These are phyloP conservation scores for Xylaria polymorpha DNA, from an alignment of 2,329 filamentous ascomycete species.

Conservation along the genomic window DNA sequence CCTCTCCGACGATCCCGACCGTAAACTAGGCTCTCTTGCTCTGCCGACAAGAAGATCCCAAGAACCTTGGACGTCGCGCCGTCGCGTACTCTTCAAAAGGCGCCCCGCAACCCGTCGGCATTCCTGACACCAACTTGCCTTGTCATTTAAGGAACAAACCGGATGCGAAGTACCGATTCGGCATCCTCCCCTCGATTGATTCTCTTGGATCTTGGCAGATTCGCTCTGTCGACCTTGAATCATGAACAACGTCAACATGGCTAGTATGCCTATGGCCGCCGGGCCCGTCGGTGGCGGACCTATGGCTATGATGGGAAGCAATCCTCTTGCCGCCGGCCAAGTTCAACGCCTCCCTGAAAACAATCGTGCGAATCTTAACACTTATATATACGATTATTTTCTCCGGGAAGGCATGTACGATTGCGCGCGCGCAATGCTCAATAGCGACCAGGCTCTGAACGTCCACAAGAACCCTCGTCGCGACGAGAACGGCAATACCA, in stretches of 20 bases:
- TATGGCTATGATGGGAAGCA: conserved; percentile 75
- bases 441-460: conserved; percentile 74
- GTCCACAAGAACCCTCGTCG: conserved; percentile 75
- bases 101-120: conserved; percentile 18
- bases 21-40: conserved; percentile 24
- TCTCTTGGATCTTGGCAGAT: conserved; percentile 50
- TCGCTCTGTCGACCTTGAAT: conserved; percentile 54
- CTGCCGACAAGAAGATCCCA: conserved; percentile 22
- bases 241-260: conserved; percentile 76
- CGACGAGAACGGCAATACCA: conserved; percentile 73
- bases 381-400: conserved; percentile 93
- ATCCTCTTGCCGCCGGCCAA: conserved; percentile 51
- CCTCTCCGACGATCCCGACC: conserved; percentile 36
- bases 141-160: conserved; percentile 38
- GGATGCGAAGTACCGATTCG: conserved; percentile 46
- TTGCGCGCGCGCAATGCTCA: conserved; percentile 79
- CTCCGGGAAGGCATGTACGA: conserved; percentile 86
- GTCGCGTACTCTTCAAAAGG: conserved; percentile 24
- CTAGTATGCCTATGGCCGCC: conserved; percentile 75
- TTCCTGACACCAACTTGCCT: conserved; percentile 19
- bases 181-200: conserved; percentile 44
- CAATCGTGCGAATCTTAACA: conserved; percentile 74
- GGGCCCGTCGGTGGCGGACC: conserved; percentile 70
- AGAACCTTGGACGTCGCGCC: conserved; percentile 16
- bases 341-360: conserved; percentile 53